These are phyloP conservation scores for Theobroma cacao DNA, from an alignment of 345 rosid genomes.

Conservation along the genomic window DNA sequence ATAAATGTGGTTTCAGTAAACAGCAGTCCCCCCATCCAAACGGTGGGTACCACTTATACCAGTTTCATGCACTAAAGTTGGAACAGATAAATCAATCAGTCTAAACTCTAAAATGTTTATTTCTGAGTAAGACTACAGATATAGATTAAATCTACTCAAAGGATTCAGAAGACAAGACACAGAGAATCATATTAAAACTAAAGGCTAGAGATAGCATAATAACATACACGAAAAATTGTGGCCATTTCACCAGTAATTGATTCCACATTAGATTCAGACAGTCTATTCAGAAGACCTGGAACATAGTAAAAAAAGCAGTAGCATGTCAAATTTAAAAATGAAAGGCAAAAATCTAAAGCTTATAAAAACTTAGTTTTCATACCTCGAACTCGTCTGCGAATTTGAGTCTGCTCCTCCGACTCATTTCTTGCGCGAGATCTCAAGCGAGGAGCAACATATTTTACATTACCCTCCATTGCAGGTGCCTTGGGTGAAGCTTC, in stretches of 20 bases:
- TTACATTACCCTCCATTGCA: conserved; percentile 31
- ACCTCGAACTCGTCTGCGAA: conserved; percentile 77
- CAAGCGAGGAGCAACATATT: conserved; percentile 77
- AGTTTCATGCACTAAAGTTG: background rate
- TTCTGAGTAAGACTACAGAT: background rate
- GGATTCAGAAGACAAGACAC: background rate
- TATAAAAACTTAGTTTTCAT: conserved; percentile 25
- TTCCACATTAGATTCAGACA: conserved; percentile 87
- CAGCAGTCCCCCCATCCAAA: background rate
- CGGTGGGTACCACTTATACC: background rate
- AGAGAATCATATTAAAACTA: background rate
- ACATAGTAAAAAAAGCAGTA: conserved; percentile 19
- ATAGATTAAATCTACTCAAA: background rate
- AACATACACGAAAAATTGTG: conserved; percentile 59
- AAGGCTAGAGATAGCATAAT: background rate
- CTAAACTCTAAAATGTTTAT: background rate
- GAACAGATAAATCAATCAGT: background rate
- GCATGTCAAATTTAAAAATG: conserved; percentile 15
- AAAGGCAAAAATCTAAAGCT: conserved; percentile 1
- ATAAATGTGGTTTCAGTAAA: background rate
- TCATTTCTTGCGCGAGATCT: conserved; percentile 52
- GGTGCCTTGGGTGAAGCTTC: conserved; percentile 22
- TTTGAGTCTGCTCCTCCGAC: conserved; percentile 62
- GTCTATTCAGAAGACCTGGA: conserved; percentile 81
- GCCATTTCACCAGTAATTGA: conserved; percentile 76